Evolutionary conservation across 495 filamentous ascomycete species (phyloP).

Genomic region (Extremus antarcticus): DNA sequence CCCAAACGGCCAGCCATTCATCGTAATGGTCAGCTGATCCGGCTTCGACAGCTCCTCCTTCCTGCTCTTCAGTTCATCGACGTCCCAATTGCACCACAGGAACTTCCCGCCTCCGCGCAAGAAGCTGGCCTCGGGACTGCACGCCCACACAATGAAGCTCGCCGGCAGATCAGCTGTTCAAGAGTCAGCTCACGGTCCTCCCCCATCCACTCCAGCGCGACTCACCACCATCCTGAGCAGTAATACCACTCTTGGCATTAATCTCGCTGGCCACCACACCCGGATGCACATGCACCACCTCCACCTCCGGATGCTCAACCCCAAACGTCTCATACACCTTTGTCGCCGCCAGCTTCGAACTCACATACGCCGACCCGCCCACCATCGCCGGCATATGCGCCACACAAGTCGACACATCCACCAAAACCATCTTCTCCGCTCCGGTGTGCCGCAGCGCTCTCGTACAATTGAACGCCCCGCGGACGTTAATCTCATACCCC

Average conservation of each 20-base stretch:
- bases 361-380: slow-evolving; percentile 28
- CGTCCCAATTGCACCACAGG: slow-evolving; percentile 44
- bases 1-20: slow-evolving; percentile 5
- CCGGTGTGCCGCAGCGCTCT: slow-evolving; percentile 34
- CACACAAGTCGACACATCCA: slow-evolving; percentile 30
- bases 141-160: slow-evolving; percentile 39
- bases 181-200: slow-evolving; percentile 7
- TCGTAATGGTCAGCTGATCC: background rate
- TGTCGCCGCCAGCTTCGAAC: slow-evolving; percentile 33
- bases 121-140: slow-evolving; percentile 39
- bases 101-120: slow-evolving; percentile 34
- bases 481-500: slow-evolving; percentile 22
- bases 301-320: slow-evolving; percentile 28
- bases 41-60: slow-evolving; percentile 30
- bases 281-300: slow-evolving; percentile 37
- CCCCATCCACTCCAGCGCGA: background rate
- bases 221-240: slow-evolving; percentile 34
- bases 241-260: slow-evolving; percentile 29
- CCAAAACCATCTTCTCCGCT: slow-evolving; percentile 28
- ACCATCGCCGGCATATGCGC: slow-evolving; percentile 30
- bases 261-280: slow-evolving; percentile 36
- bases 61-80: slow-evolving; percentile 38
- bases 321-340: slow-evolving; percentile 34
- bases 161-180: slow-evolving; percentile 31
- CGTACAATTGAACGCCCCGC: slow-evolving; percentile 29